Evolutionary conservation across 2,329 filamentous ascomycete species (phyloP).

Genomic region (Aspergillus eucalypticola): DNA sequence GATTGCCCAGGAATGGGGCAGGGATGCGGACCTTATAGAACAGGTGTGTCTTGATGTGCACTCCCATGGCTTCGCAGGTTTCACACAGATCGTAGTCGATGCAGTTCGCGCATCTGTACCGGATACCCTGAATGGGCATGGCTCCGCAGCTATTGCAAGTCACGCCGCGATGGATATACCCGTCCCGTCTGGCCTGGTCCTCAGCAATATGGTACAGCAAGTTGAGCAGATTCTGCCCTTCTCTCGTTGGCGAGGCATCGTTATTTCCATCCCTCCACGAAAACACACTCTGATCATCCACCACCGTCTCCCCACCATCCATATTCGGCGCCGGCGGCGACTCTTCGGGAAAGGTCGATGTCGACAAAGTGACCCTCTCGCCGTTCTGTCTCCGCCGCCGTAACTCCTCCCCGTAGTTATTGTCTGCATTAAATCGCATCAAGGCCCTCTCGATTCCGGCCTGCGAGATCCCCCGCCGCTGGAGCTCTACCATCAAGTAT

Average conservation of each 20-base stretch:
- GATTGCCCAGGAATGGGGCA: conserved; percentile 75
- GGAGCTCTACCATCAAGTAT: conserved; percentile 41
- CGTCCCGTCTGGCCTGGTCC: conserved; percentile 83
- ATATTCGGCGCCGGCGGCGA: conserved; percentile 26
- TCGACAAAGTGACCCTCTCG: conserved; percentile 40
- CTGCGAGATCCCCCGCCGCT: conserved; percentile 42
- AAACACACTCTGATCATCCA: conserved; percentile 47
- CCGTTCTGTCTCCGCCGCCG: conserved; percentile 41
- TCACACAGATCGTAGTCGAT: conserved; percentile 95
- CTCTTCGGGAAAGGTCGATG: conserved; percentile 34
- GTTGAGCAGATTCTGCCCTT: conserved; percentile 78
- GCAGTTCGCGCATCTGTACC: conserved; percentile 94
- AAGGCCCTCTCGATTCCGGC: conserved; percentile 40
- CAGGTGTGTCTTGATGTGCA: conserved; percentile 86
- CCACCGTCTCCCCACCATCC: conserved; percentile 39
- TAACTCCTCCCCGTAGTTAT: conserved; percentile 42
- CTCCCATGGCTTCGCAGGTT: conserved; percentile 71
- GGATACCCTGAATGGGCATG: conserved; percentile 84
- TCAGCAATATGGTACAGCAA: conserved; percentile 90
- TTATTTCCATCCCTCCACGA: conserved; percentile 48
- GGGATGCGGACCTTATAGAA: conserved; percentile 96
- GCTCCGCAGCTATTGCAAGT: conserved; percentile 87
- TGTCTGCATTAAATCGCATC: conserved; percentile 41
- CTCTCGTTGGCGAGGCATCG: conserved; percentile 42
- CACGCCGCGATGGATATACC: conserved; percentile 89